These are phyloP conservation scores for Epichloe glyceriae DNA, from an alignment of 2,329 filamentous ascomycete genomes.

Conservation along the genomic window DNA sequence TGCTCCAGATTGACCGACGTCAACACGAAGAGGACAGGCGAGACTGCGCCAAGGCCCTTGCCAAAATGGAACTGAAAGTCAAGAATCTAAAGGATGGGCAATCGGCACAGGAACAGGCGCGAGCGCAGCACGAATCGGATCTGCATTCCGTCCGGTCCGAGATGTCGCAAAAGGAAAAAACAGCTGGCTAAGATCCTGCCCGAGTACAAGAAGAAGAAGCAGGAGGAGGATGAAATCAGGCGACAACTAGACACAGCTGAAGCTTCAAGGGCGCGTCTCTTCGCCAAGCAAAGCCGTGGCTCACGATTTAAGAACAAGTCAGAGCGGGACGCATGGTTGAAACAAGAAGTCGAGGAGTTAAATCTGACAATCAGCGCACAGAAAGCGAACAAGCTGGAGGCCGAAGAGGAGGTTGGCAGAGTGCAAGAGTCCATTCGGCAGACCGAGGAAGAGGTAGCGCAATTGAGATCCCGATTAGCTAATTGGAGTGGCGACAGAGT, in stretches of 20 bases:
- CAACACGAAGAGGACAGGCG: slow-evolving; percentile 85
- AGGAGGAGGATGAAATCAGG: slow-evolving; percentile 58
- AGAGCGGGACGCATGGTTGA: slow-evolving; percentile 75
- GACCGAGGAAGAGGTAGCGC: slow-evolving; percentile 59
- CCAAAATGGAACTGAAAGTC: slow-evolving; percentile 74
- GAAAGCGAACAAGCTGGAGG: slow-evolving; percentile 73
- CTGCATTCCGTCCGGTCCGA: slow-evolving; percentile 58
- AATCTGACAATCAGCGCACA: slow-evolving; percentile 64
- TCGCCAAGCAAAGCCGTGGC: slow-evolving; percentile 83
- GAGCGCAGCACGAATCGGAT: slow-evolving; percentile 57
- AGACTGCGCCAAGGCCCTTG: slow-evolving; percentile 64
- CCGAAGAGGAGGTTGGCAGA: slow-evolving; percentile 65
- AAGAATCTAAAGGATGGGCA: slow-evolving; percentile 77
- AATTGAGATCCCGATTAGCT: slow-evolving; percentile 59
- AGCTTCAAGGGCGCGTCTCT: slow-evolving; percentile 61
- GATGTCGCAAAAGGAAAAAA: slow-evolving; percentile 59
- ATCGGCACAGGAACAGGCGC: slow-evolving; percentile 60
- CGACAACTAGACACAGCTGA: slow-evolving; percentile 65
- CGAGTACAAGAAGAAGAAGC: slow-evolving; percentile 58
- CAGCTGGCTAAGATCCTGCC: slow-evolving; percentile 68
- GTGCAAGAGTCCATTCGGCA: slow-evolving; percentile 59
- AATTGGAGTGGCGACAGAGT: slow-evolving; percentile 66
- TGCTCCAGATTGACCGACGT: slow-evolving; percentile 70
- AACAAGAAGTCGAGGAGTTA: slow-evolving; percentile 67
- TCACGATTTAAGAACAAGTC: slow-evolving; percentile 78